Evolutionary conservation across 2,329 filamentous ascomycete species (phyloP), one percentile per base, ranked within the genome.

Genomic region (Sclerotinia glacialis): DNA sequence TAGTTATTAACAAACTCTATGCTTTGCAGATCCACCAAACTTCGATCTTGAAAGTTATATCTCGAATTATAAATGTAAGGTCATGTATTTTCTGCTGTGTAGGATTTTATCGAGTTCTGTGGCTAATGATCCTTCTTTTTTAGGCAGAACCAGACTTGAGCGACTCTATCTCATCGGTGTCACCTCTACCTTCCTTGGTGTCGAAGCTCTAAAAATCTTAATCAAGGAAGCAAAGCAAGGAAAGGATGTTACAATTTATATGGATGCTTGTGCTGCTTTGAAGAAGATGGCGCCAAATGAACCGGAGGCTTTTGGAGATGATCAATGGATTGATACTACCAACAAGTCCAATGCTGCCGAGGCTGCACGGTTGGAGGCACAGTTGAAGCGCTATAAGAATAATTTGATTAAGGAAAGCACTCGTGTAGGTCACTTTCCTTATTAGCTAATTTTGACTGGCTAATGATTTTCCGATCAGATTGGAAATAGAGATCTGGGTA

Each of bases 371-470:
- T 82, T 98, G 65, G 92, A 97, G 76, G 81, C 85, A 21, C 92
- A 98, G 78, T 82, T 99, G 26, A 93, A 93, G 77, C 89, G 89
- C 1, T 98, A 98, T 78, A 97, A 95, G 79, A 97, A 97, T 76
- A 99, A 98, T 74, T 80, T 98, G 53, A 93, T 99, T 73, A 97
- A 97, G 77, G 95, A 99, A 80, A 97, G 93, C 80, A 97, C 98
- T 74, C 81, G 93, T 72, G 93, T 96, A 82, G 66, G 84, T 50
- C 26, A 21, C n/a, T 9, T 34, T 23, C 31, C n/a, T 18, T 37
- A 11, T 26, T 2, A 37, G n/a, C 18, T 42, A 49, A 49, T 2
- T 26, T 26, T 31, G 21, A 16, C 21, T 60, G 47, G 47, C 34
- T 64, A 42, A 47, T 26, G 37, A 26, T 28, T 59, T 49, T 42